These are phyloP conservation scores for Aspergillus heteromorphus DNA, from an alignment of 495 filamentous ascomycete genomes.

Conservation along the genomic window DNA sequence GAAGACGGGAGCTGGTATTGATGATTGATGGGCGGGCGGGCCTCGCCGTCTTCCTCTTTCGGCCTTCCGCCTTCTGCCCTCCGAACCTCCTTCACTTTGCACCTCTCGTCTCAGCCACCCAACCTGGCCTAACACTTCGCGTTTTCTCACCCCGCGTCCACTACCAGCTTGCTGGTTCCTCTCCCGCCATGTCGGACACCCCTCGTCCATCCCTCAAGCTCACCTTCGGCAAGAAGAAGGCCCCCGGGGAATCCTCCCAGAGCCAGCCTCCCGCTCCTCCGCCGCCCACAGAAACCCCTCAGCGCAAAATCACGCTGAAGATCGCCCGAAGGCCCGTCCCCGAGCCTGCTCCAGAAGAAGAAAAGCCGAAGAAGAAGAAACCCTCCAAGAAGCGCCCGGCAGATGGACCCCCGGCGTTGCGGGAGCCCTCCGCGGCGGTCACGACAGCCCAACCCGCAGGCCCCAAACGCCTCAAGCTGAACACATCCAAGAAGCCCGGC, in stretches of 20 bases:
- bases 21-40: not conserved
- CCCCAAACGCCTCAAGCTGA: conserved; percentile 42
- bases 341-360: conserved; percentile 19
- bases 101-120: not conserved
- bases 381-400: conserved; percentile 40
- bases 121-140: not conserved
- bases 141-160: not conserved
- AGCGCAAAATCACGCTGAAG: conserved; percentile 49
- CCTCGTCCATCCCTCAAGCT: conserved; percentile 47
- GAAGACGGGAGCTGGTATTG: not conserved
- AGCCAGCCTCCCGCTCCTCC: conserved; percentile 19
- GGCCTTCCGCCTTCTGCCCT: not conserved
- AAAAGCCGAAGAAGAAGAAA: conserved; percentile 45
- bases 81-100: not conserved
- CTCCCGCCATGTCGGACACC: conserved; percentile 25
- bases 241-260: conserved; percentile 23
- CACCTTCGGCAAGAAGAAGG: conserved; percentile 41
- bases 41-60: not conserved
- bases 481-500: conserved; percentile 38
- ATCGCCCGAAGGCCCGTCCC: conserved; percentile 34
- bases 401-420: conserved; percentile 21
- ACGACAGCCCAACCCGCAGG: conserved; percentile 17
- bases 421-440: conserved; percentile 19
- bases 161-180: not conserved
- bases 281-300: conserved; percentile 23